phyloP scores from a whole-genome alignment of 2,329 filamentous ascomycete genomes.

The Diaporthe sp. region DNA sequence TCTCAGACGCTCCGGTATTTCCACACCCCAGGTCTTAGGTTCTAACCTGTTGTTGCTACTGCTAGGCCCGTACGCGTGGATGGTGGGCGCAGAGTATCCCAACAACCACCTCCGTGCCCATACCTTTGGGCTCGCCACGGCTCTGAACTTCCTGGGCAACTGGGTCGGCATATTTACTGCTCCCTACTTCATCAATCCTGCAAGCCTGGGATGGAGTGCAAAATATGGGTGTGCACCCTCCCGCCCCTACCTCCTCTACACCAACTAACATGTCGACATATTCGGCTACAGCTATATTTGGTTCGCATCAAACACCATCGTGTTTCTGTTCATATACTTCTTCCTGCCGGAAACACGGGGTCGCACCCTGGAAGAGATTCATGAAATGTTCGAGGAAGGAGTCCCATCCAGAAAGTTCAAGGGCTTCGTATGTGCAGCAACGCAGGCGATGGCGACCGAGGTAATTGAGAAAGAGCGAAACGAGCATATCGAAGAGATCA shows the following conservation, averaged over 20 bases:
- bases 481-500: not conserved
- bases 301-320: conserved; percentile 54
- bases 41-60: conserved; percentile 8
- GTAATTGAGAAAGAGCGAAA: not conserved
- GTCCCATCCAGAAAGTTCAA: conserved; percentile 43
- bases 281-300: conserved; percentile 53
- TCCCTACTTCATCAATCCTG: conserved; percentile 60
- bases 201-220: conserved; percentile 54
- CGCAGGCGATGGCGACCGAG: conserved; percentile 1
- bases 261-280: not conserved
- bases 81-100: conserved; percentile 56
- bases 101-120: conserved; percentile 56
- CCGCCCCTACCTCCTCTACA: not conserved
- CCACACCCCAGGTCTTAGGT: not conserved
- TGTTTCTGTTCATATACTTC: conserved; percentile 58
- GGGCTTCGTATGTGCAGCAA: conserved; percentile 1
- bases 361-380: conserved; percentile 63
- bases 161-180: conserved; percentile 57
- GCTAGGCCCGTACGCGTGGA: conserved; percentile 54
- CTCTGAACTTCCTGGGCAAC: conserved; percentile 56
- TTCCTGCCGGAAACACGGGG: conserved; percentile 60
- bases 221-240: conserved; percentile 48
- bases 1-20: not conserved
- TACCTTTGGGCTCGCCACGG: conserved; percentile 55
- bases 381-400: conserved; percentile 56